phyloP scores from a whole-genome alignment of 2,329 filamentous ascomycete species.

The Claviceps cyperi region DNA sequence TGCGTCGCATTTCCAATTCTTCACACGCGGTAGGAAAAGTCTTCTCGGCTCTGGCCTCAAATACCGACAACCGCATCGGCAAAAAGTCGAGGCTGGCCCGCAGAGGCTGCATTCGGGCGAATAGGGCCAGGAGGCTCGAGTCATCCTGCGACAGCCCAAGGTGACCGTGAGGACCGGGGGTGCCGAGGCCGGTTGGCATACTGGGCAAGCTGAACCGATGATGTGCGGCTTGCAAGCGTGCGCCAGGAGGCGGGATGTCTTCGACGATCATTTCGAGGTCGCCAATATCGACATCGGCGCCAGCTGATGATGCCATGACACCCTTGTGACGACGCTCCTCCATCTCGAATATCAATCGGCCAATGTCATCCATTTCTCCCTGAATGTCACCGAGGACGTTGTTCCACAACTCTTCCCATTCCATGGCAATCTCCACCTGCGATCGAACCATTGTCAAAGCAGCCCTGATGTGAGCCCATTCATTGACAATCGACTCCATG shows the following conservation, averaged over 20 bases:
- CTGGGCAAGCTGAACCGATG: conserved; percentile 53
- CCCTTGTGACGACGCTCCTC: conserved; percentile 85
- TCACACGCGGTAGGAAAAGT: conserved; percentile 85
- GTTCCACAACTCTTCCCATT: conserved; percentile 97
- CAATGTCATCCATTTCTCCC: conserved; percentile 66
- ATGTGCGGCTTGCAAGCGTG: conserved; percentile 38
- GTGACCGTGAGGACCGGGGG: conserved; percentile 38
- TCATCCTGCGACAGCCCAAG: conserved; percentile 59
- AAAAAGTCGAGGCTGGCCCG: conserved; percentile 88
- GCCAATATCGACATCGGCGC: conserved; percentile 63
- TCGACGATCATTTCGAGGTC: conserved; percentile 90
- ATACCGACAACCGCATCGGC: conserved; percentile 83
- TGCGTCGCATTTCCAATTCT: conserved; percentile 64
- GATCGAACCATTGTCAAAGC: conserved; percentile 67
- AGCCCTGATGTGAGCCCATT: conserved; percentile 71
- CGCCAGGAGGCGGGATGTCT: conserved; percentile 50
- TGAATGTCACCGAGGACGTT: conserved; percentile 87
- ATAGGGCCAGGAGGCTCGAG: conserved; percentile 73
- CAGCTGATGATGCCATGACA: conserved; percentile 44
- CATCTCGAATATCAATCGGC: conserved; percentile 86
- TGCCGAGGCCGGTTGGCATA: conserved; percentile 48
- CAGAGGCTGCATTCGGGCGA: conserved; percentile 89
- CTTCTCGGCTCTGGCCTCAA: conserved; percentile 59
- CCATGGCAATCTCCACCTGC: conserved; percentile 94
- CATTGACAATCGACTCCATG: conserved; percentile 74